Evolutionary conservation across 768 basidiomycete species (phyloP), one percentile per base, ranked within the genome.

Genomic region (Hydnum rufescens): DNA sequence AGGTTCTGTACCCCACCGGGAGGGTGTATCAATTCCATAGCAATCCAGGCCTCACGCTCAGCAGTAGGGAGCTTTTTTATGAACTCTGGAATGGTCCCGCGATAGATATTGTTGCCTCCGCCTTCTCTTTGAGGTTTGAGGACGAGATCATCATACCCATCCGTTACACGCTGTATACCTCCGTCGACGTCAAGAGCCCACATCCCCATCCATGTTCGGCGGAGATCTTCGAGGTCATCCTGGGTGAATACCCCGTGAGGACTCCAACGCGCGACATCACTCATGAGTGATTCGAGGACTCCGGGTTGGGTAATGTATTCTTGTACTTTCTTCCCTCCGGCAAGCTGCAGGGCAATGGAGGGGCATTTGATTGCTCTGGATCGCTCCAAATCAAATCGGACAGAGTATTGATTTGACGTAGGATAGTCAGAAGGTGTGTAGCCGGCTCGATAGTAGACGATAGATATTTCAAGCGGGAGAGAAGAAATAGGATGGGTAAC

Each of bases 121-220:
- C 93, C 93, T 68, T 99, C 93, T n/a, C 92, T 74, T 63, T 97
- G 93, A 0, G 93, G 93, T 64, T 99, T 99, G 47, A 99, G 72
- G 2, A 97, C 93, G 26, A 89, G 75, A 4, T 70, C 67, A 4
- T 66, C 62, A 0, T 78, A 71, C 13, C 67, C 57, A 5, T 65
- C 63, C 19, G 71, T 68, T 0, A 85, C 83, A 43, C 71, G 67
- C 25, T 60, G 58, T n/a, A 78, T 69, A 1, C 70, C 74, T 13
- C 59, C 60, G 47, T 73, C 64, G 28, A 46, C 50, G 42, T 71
- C 70, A 57, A 99, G 70, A 0, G 81, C 79, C 80, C 84, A 97
- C 76, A 99, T 82, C 1, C 68, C 76, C 74, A 90, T 82, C 73
- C 88, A 96, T 30, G 77, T 92, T 42, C 66, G 66, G n/a, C 80